These are phyloP conservation scores for Neurospora sp. DNA, from an alignment of 495 filamentous ascomycete genomes.

Conservation along the genomic window DNA sequence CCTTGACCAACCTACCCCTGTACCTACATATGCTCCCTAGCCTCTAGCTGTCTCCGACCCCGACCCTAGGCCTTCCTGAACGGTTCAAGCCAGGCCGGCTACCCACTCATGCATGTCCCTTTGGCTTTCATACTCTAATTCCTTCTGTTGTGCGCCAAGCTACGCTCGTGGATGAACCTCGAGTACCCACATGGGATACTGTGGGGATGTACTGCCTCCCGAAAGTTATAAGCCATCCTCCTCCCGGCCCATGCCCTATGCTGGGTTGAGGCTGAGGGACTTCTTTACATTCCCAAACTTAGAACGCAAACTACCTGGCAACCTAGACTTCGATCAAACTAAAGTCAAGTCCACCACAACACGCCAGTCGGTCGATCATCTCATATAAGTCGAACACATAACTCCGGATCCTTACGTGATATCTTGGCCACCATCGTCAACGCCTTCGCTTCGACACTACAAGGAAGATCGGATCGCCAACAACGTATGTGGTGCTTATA, in stretches of 20 bases:
- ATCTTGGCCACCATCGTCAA: constrained; percentile 1
- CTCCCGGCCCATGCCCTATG: constrained; percentile 17
- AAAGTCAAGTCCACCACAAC: background rate
- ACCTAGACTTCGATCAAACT: background rate
- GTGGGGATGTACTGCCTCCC: constrained; percentile 22
- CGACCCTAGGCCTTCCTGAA: background rate
- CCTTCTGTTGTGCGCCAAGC: background rate
- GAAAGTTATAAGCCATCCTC: constrained; percentile 22
- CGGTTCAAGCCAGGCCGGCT: background rate
- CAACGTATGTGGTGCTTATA: constrained; percentile 21
- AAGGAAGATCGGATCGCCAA: constrained; percentile 1
- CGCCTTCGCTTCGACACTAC: background rate
- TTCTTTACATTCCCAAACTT: constrained; percentile 23
- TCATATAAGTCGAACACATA: constrained; percentile 18
- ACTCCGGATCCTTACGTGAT: background rate
- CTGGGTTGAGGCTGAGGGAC: constrained; percentile 23
- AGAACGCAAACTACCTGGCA: constrained; percentile 7
- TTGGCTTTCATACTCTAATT: background rate
- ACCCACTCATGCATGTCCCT: background rate
- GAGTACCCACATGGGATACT: constrained; percentile 3
- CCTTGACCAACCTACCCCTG: background rate
- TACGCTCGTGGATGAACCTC: background rate
- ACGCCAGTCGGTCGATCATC: background rate
- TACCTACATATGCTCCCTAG: background rate
- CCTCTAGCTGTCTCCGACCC: background rate